phyloP scores from a whole-genome alignment of 176 grass and related monocot genomes.

The Cenchrus fungigraminus region DNA sequence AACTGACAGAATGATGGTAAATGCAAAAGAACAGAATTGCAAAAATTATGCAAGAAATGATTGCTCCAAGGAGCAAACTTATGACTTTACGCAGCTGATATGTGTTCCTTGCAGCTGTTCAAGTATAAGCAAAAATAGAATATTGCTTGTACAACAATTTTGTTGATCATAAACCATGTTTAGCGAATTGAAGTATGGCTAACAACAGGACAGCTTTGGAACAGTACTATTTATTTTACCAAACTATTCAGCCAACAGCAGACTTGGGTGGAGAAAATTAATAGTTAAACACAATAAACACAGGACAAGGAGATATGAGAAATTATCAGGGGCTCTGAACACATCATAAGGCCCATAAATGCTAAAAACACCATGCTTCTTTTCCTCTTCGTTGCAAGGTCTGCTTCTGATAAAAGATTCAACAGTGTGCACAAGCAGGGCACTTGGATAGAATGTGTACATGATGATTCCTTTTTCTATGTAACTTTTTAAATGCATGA shows the following conservation, averaged over 20 bases:
- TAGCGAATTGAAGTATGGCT: constrained; percentile 7
- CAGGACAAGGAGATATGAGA: neutral
- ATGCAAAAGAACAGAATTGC: neutral
- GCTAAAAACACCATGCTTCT: constrained; percentile 5
- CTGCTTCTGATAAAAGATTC: constrained; percentile 32
- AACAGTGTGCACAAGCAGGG: constrained; percentile 26
- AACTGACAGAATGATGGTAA: constrained; percentile 1
- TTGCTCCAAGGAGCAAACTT: neutral
- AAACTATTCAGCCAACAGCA: constrained; percentile 21
- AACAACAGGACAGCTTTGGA: constrained; percentile 3
- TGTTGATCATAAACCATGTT: neutral
- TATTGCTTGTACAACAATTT: neutral
- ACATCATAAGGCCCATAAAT: constrained; percentile 7
- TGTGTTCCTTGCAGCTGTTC: neutral
- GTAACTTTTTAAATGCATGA: constrained; percentile 30
- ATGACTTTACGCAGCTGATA: neutral
- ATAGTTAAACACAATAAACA: constrained; percentile 14
- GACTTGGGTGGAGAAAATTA: constrained; percentile 17
- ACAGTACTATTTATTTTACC: constrained; percentile 15
- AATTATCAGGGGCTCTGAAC: neutral
- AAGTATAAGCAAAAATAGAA: neutral
- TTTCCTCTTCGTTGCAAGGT: neutral
- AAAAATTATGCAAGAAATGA: constrained; percentile 10
- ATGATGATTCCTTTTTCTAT: constrained; percentile 4
- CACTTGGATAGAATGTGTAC: constrained; percentile 35